These are phyloP conservation scores for Groenewaldozyma tartarivorans DNA, from an alignment of 805 yeast species.

Conservation along the genomic window DNA sequence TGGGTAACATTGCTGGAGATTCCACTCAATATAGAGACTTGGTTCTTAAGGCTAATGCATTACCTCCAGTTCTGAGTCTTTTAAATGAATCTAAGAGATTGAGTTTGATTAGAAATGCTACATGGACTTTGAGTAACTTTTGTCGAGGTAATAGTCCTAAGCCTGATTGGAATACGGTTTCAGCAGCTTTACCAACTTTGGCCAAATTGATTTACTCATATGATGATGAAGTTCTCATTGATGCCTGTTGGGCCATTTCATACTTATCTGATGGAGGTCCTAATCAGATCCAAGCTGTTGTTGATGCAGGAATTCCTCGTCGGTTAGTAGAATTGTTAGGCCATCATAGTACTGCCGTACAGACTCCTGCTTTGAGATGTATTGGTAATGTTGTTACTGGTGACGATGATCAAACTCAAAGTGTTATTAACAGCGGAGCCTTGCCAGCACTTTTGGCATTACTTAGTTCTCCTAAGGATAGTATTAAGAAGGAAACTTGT, in stretches of 20 bases:
- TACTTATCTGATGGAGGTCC: constrained; percentile 88
- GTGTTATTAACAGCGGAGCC: constrained; percentile 87
- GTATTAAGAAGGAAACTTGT: constrained; percentile 93
- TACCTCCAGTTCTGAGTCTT: constrained; percentile 75
- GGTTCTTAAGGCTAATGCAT: constrained; percentile 76
- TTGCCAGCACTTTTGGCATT: constrained; percentile 75
- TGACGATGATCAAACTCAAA: constrained; percentile 90
- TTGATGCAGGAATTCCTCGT: constrained; percentile 91
- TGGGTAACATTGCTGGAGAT: constrained; percentile 98
- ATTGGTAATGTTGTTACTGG: constrained; percentile 98
- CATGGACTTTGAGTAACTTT: constrained; percentile 94
- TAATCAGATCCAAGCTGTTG: constrained; percentile 92
- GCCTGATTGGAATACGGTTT: constrained; percentile 88
- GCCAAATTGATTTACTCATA: constrained; percentile 83
- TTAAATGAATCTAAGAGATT: constrained; percentile 70
- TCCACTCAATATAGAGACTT: constrained; percentile 83
- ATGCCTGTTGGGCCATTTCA: constrained; percentile 98
- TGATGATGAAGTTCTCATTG: constrained; percentile 89
- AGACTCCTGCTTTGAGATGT: constrained; percentile 95
- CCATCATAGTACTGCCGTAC: constrained; percentile 77
- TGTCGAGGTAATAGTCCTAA: constrained; percentile 96
- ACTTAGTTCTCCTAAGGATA: constrained; percentile 76
- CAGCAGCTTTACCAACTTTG: constrained; percentile 80
- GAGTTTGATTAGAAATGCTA: constrained; percentile 88
- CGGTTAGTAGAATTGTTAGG: constrained; percentile 84